A percentile compares a stretch with the other conserved stretches of the same genome.
These are phyloP conservation scores for Prosopis cineraria DNA, from an alignment of 306 rosid species.

Conservation along the genomic window DNA sequence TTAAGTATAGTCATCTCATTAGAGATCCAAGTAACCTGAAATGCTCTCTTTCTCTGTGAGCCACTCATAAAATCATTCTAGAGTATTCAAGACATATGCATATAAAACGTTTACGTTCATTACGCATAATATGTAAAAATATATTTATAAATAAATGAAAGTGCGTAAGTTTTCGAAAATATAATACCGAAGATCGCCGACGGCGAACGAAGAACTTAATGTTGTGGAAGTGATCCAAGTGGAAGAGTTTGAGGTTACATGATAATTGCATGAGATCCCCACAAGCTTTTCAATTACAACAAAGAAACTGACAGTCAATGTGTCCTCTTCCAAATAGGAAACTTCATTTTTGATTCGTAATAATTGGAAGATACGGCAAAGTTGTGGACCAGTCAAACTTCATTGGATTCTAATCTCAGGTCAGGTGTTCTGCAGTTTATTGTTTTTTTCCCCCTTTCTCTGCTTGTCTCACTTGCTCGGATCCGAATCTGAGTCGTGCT, in stretches of 20 bases:
- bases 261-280: background rate
- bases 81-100: background rate
- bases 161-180: background rate
- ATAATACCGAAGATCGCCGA: background rate
- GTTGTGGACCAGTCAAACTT: constrained; percentile 44
- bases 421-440: background rate
- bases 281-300: background rate
- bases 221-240: background rate
- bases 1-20: background rate
- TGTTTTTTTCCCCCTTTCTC: background rate
- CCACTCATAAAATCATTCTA: background rate
- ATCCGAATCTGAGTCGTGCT: background rate
- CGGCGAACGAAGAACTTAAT: too few relatives aligned
- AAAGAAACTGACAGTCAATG: background rate
- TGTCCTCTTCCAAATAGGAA: background rate
- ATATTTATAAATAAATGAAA: background rate
- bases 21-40: background rate
- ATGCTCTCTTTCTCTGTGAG: background rate
- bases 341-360: background rate
- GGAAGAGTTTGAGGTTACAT: background rate
- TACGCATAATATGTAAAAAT: background rate
- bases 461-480: background rate
- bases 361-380: constrained; percentile 2
- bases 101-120: background rate
- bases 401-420: constrained; percentile 49